These are phyloP conservation scores for Fusarium subtropicale DNA, from an alignment of 2,329 filamentous ascomycete species.

Conservation along the genomic window DNA sequence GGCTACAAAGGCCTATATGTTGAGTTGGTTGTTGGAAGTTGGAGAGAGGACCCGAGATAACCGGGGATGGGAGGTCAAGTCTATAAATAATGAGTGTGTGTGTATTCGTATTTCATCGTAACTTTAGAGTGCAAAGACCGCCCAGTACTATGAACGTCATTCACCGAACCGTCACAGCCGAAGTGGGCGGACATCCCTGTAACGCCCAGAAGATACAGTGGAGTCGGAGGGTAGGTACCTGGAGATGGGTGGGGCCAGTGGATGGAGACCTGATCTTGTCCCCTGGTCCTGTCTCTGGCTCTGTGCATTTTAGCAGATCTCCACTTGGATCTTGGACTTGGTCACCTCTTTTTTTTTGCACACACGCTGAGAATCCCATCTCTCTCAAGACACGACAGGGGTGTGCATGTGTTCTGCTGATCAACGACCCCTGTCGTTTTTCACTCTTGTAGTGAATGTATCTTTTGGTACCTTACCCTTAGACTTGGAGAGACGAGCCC, in stretches of 20 bases:
- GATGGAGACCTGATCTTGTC: constrained; percentile 21
- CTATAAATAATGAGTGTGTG: constrained; percentile 40
- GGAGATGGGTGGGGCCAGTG: constrained; percentile 2
- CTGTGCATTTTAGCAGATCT: constrained; percentile 19
- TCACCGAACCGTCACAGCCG: constrained; percentile 38
- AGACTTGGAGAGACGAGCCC: neutral
- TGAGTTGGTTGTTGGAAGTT: constrained; percentile 16
- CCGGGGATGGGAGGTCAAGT: constrained; percentile 34
- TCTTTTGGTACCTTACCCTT: constrained; percentile 29
- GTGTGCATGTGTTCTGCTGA: constrained; percentile 39
- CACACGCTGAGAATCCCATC: constrained; percentile 27
- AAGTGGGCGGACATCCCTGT: constrained; percentile 29
- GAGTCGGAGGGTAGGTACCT: constrained; percentile 9
- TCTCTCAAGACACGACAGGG: constrained; percentile 24
- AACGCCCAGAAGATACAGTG: constrained; percentile 13
- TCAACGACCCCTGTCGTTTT: constrained; percentile 33
- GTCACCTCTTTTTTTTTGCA: constrained; percentile 22
- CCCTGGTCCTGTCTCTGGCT: constrained; percentile 20
- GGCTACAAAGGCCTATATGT: constrained; percentile 27
- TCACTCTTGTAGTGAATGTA: constrained; percentile 12
- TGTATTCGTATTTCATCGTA: constrained; percentile 28
- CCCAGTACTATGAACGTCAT: constrained; percentile 34
- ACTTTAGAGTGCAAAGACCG: neutral
- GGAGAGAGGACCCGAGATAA: constrained; percentile 16
- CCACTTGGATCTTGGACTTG: constrained; percentile 32